These are phyloP conservation scores for Aleurites moluccanus DNA, from an alignment of 441 rosid species.

Conservation along the genomic window DNA sequence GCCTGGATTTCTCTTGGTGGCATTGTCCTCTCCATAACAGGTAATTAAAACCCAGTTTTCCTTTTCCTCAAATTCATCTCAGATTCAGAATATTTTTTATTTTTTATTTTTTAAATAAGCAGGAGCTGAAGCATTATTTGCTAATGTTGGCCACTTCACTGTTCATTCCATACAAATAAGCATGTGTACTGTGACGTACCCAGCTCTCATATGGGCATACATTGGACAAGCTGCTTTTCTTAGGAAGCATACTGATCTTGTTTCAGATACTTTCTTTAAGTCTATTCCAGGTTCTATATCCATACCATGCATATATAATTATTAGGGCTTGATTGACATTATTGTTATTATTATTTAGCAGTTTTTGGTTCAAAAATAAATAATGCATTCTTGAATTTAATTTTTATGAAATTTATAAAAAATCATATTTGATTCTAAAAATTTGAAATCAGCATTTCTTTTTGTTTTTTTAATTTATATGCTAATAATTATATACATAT, in stretches of 20 bases:
- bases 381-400: too few relatives aligned
- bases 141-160: slow-evolving; percentile 59
- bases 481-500: too few relatives aligned
- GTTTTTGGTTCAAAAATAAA: too few relatives aligned
- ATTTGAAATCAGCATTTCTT: too few relatives aligned
- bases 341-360: too few relatives aligned
- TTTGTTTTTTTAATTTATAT: too few relatives aligned
- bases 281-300: slow-evolving; percentile 38
- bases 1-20: slow-evolving; percentile 71
- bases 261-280: slow-evolving; percentile 36
- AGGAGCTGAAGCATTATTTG: slow-evolving; percentile 61
- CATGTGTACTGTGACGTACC: slow-evolving; percentile 47
- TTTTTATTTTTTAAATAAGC: not conserved
- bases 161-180: slow-evolving; percentile 53
- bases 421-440: too few relatives aligned
- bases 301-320: too few relatives aligned
- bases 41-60: slow-evolving; percentile 14
- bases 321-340: too few relatives aligned
- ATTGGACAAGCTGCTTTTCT: slow-evolving; percentile 55
- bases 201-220: slow-evolving; percentile 46
- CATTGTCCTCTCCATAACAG: slow-evolving; percentile 48
- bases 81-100: too few relatives aligned
- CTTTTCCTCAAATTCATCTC: too few relatives aligned
- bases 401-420: too few relatives aligned
- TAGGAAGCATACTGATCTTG: slow-evolving; percentile 35